A percentile compares a stretch with the other conserved stretches of the same genome.
Evolutionary conservation across 352 stramenopile species (phyloP).

Genomic region (Phytophthora kernoviae): DNA sequence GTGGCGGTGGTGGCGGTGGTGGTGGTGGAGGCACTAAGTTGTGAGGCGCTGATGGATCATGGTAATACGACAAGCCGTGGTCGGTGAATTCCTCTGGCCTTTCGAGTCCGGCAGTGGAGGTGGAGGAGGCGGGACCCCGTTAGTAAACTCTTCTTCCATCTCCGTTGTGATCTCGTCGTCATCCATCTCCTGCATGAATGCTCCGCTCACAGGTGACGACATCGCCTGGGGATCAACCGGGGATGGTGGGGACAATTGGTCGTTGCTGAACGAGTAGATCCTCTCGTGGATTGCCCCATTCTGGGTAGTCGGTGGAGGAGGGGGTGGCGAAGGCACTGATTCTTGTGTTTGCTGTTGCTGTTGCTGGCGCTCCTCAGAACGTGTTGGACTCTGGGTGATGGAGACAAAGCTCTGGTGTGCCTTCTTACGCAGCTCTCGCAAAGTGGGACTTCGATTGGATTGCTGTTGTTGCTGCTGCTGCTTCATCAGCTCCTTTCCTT

Average conservation of each 20-base stretch:
- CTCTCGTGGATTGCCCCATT: slow-evolving; percentile 1
- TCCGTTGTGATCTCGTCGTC: slow-evolving; percentile 49
- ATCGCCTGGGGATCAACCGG: slow-evolving; percentile 11
- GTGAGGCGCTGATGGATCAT: slow-evolving; percentile 35
- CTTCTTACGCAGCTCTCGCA: slow-evolving; percentile 27
- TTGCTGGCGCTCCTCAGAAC: slow-evolving; percentile 15
- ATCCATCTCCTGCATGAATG: slow-evolving; percentile 74
- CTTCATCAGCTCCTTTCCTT: slow-evolving; percentile 59
- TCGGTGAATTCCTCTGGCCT: slow-evolving; percentile 44
- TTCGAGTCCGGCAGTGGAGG: slow-evolving; percentile 14
- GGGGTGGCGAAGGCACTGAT: background rate
- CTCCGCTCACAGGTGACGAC: slow-evolving; percentile 29
- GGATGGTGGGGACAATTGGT: slow-evolving; percentile 8
- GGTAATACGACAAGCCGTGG: slow-evolving; percentile 64
- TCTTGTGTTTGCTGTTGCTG: background rate
- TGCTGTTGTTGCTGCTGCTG: slow-evolving; percentile 27
- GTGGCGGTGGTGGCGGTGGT: slow-evolving; percentile 27
- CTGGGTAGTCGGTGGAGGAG: slow-evolving; percentile 7
- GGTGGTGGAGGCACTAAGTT: slow-evolving; percentile 27
- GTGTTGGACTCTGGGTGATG: slow-evolving; percentile 15
- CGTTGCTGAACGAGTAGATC: slow-evolving; percentile 8
- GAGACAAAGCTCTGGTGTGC: slow-evolving; percentile 28
- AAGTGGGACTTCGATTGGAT: slow-evolving; percentile 21
- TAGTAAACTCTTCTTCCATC: slow-evolving; percentile 18
- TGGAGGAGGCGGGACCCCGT: slow-evolving; percentile 18